Conservation (phyloP, 495 filamentous ascomycete genomes). For the Hyaloscypha variabilis region DNA sequence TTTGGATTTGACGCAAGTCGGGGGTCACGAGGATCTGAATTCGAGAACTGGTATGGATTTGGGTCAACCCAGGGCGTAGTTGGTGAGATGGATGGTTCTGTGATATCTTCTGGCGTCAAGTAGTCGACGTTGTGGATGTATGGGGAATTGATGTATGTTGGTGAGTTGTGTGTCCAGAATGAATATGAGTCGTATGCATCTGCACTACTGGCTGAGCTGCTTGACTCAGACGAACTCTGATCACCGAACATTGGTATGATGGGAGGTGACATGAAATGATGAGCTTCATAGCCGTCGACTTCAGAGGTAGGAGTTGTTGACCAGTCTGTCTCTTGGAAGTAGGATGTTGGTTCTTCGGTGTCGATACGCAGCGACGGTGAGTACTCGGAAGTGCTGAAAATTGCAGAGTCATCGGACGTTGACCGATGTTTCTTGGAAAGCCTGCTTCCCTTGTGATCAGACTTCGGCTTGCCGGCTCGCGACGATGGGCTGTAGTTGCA, state of each 20-base stretch:
- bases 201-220: not conserved
- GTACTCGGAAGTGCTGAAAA: not conserved
- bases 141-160: not conserved
- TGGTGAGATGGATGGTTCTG: not conserved
- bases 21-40: not conserved
- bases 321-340: slow-evolving; percentile 3
- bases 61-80: not conserved
- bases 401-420: not conserved
- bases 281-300: not conserved
- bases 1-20: not conserved
- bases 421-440: not conserved
- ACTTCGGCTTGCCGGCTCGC: slow-evolving; percentile 10
- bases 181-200: not conserved
- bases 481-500: slow-evolving; percentile 11
- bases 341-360: not conserved
- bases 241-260: not conserved
- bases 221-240: not conserved
- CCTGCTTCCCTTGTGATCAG: not conserved
- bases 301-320: not conserved
- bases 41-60: not conserved
- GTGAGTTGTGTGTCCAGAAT: not conserved
- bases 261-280: not conserved
- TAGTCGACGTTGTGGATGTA: not conserved
- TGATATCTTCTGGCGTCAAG: not conserved
- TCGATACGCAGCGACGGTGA: not conserved